A percentile compares a stretch with the other conserved stretches of the same genome.
These are phyloP conservation scores for Lasiosphaeria hispida DNA, from an alignment of 495 filamentous ascomycete genomes.

Conservation along the genomic window DNA sequence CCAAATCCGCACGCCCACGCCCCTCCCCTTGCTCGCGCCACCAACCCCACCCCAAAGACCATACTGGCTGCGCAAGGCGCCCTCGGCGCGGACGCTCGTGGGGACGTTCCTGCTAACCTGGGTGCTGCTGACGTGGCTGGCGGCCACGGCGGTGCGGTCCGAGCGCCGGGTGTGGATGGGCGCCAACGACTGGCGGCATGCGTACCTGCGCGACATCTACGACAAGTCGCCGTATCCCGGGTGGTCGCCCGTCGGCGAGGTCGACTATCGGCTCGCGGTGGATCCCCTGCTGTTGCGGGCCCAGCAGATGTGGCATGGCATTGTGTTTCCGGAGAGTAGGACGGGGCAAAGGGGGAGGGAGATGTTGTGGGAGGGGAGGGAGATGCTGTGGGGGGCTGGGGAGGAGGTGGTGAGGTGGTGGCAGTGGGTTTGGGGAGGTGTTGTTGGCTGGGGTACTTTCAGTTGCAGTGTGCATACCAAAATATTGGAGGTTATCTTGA, in stretches of 20 bases:
- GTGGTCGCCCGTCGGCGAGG: constrained; percentile 12
- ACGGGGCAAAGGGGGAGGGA: neutral
- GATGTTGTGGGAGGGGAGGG: too few relatives aligned
- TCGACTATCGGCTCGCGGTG: constrained; percentile 18
- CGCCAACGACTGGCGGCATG: constrained; percentile 17
- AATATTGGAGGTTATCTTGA: too few relatives aligned
- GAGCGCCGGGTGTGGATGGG: constrained; percentile 22
- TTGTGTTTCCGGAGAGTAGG: neutral
- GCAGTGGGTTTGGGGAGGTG: too few relatives aligned
- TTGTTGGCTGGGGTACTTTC: too few relatives aligned
- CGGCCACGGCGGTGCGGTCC: constrained; percentile 16
- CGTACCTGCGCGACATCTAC: constrained; percentile 17
- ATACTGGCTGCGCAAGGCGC: neutral
- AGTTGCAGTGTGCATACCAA: too few relatives aligned
- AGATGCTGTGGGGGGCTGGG: too few relatives aligned
- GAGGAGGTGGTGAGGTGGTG: too few relatives aligned
- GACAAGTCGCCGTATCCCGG: constrained; percentile 6
- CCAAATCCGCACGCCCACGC: neutral
- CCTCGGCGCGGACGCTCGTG: constrained; percentile 11
- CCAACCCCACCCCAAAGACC: too few relatives aligned
- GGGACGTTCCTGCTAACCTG: neutral
- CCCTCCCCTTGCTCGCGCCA: neutral
- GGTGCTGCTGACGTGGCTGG: constrained; percentile 4
- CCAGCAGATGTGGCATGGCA: neutral
- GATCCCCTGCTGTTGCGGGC: constrained; percentile 5